A percentile compares a stretch with the other conserved stretches of the same genome.
These are phyloP conservation scores for Penicillium chermesinum DNA, from an alignment of 495 filamentous ascomycete genomes.

Conservation along the genomic window DNA sequence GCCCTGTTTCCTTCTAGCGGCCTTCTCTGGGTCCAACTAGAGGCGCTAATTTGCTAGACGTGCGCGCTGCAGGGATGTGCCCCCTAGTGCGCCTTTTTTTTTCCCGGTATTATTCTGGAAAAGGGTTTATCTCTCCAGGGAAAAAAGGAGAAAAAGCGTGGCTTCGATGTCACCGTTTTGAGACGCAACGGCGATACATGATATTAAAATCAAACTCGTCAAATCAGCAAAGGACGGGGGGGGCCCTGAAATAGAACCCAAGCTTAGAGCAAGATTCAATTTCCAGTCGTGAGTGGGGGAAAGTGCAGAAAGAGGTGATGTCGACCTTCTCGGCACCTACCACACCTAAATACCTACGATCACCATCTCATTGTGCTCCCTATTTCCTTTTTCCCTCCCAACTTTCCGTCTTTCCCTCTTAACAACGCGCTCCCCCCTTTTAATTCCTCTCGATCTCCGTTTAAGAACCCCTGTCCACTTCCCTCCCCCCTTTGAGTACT, in stretches of 20 bases:
- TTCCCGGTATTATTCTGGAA: background rate
- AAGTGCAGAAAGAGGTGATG: constrained; percentile 20
- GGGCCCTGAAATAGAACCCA: background rate
- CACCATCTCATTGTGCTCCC: constrained; percentile 5
- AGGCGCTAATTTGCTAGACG: constrained; percentile 12
- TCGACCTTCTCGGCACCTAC: constrained; percentile 23
- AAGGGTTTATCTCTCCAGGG: background rate
- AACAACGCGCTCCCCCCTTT: background rate
- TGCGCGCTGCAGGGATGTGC: constrained; percentile 2
- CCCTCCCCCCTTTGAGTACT: background rate
- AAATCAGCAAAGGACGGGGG: too few species aligned
- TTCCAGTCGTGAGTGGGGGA: background rate
- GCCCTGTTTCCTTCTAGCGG: constrained; percentile 31
- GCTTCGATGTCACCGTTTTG: background rate
- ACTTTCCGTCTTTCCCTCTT: constrained; percentile 5
- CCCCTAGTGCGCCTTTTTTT: background rate
- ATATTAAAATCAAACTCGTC: background rate
- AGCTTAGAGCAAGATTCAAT: background rate
- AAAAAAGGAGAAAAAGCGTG: background rate
- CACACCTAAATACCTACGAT: constrained; percentile 21
- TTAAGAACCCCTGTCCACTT: background rate
- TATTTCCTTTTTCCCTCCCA: constrained; percentile 9
- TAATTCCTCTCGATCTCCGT: too few species aligned
- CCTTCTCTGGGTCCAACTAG: constrained; percentile 26
- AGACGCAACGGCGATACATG: background rate